Evolutionary conservation across 768 basidiomycete species (phyloP).

Genomic region (Kwoniella bestiolae): DNA sequence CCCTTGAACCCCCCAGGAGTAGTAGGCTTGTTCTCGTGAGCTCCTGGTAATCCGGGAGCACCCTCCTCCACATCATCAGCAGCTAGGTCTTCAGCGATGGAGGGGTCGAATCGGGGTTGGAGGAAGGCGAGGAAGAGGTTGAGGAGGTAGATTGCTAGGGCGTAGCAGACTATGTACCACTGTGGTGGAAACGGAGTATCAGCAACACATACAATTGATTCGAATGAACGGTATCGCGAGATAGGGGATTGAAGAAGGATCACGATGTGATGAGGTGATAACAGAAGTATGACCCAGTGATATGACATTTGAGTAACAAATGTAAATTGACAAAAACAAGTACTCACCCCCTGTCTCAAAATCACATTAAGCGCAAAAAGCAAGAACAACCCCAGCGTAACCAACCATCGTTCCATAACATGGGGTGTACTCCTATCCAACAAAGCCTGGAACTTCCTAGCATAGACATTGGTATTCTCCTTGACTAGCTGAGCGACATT

Average conservation of each 20-base stretch:
- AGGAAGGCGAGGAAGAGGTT: constrained; percentile 97
- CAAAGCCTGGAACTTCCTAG: constrained; percentile 70
- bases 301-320: no score
- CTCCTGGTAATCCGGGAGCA: constrained; percentile 63
- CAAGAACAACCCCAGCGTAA: constrained; percentile 69
- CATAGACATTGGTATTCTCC: constrained; percentile 49
- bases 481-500: constrained; percentile 56
- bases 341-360: constrained; percentile 82
- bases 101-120: constrained; percentile 97
- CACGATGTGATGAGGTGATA: no score
- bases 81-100: constrained; percentile 86
- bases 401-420: constrained; percentile 84
- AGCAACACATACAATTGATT: no score
- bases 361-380: constrained; percentile 86
- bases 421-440: constrained; percentile 94
- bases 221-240: no score
- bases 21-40: constrained; percentile 32
- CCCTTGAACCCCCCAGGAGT: constrained; percentile 45
- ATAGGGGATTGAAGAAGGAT: no score
- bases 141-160: constrained; percentile 90
- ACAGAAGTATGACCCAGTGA: no score
- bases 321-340: not conserved
- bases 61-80: constrained; percentile 97
- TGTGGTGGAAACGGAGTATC: constrained; percentile 1
- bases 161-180: constrained; percentile 63